These are phyloP conservation scores for Cladorrhinum sp. DNA, from an alignment of 2,329 filamentous ascomycete species.

Conservation along the genomic window DNA sequence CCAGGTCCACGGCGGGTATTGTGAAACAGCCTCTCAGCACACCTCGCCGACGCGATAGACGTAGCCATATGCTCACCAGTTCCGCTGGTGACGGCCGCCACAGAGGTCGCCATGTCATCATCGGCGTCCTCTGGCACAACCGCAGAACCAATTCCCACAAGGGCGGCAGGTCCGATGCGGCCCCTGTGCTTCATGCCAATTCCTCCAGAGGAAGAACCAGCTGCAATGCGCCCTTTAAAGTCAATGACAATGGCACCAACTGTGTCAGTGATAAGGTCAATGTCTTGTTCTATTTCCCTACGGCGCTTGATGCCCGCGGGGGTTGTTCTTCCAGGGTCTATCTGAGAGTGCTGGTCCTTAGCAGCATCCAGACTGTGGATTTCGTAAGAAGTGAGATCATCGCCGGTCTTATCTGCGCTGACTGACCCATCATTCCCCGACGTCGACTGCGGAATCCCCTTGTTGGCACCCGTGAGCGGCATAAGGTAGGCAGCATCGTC, in stretches of 20 bases:
- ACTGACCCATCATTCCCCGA: slow-evolving; percentile 23
- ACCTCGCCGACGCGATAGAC: slow-evolving; percentile 83
- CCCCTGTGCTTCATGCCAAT: slow-evolving; percentile 98
- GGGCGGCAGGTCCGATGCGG: slow-evolving; percentile 84
- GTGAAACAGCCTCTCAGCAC: slow-evolving; percentile 80
- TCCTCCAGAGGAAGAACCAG: slow-evolving; percentile 91
- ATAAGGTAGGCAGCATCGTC: slow-evolving; percentile 12
- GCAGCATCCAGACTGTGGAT: slow-evolving; percentile 1
- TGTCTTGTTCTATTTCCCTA: slow-evolving; percentile 32
- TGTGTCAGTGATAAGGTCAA: slow-evolving; percentile 79
- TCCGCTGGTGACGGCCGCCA: slow-evolving; percentile 86
- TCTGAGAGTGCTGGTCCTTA: background rate
- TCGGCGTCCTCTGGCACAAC: slow-evolving; percentile 74
- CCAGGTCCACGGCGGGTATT: slow-evolving; percentile 57
- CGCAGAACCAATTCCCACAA: slow-evolving; percentile 87
- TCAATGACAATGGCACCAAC: slow-evolving; percentile 96
- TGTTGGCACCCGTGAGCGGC: background rate
- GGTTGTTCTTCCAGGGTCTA: background rate
- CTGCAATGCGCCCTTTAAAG: slow-evolving; percentile 79
- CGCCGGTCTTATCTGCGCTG: slow-evolving; percentile 8
- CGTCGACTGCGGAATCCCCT: slow-evolving; percentile 1
- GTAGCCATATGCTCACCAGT: slow-evolving; percentile 98
- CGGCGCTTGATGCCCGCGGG: background rate
- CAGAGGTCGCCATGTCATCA: slow-evolving; percentile 66
- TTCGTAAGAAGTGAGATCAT: slow-evolving; percentile 2